Evolutionary conservation across 352 stramenopile species (phyloP), one percentile per base, ranked within the genome.

Genomic region (Phytophthora sansomeana): DNA sequence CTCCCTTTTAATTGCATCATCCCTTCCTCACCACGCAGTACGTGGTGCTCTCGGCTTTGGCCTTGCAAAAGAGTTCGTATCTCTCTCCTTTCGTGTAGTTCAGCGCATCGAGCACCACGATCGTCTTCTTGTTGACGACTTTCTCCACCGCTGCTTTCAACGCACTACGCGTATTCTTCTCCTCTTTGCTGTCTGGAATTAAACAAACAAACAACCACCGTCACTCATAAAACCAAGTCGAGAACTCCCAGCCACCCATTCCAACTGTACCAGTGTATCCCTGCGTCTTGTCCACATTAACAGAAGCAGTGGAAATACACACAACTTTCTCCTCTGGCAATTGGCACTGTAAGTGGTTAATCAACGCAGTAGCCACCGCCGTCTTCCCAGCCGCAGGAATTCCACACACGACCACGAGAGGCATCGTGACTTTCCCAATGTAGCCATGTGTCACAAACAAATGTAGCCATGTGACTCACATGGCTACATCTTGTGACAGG

Each of bases 31-130:
- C 75, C 56, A 98, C 90, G 47, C 93, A 97, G 76, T 98, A 97
- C 9, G 85, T 90, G 55, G 95, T 93, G 70, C 80, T 91, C 62
- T 93, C 84, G 24, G 93, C 89, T 43, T 97, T 97, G 5, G 91
- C 92, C 47, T 98, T 93, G 79, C 95, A 98, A 71, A 97, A 97
- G 30, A 98, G 79, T 72, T 98, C 93, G 74, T 98, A 98, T 46
- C 94, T 81, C 78, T 92, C 97, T 50, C 95, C 95, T 67, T 98
- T 98, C 70, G 98, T 98, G 67, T 98, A 98, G 73, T 98, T 98
- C 32, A 98, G 69, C 14, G 91, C 94, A 77, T 98, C 95, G 51
- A 98, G 75, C 74, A 98, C 87, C 3, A 98, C 90, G 39, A 98
- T 81, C 9, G 78, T 90, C 49, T 82, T 77, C 11, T 56, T 47